Conservation (phyloP, 116 monocot genomes). For the Iris pallida region DNA sequence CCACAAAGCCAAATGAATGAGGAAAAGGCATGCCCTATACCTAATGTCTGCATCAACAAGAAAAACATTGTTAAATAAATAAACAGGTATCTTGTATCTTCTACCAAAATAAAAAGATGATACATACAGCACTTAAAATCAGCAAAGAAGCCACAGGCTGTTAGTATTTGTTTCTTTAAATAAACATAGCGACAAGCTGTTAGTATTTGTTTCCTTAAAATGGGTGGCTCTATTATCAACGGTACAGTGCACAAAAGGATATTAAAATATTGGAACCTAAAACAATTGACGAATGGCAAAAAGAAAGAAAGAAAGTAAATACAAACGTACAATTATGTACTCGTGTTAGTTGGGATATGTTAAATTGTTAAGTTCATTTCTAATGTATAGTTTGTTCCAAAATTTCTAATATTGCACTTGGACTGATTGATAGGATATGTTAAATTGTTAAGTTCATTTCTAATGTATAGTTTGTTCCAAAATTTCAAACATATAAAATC, state of each 20-base stretch:
- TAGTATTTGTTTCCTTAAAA: neutral
- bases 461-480: no score
- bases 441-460: no score
- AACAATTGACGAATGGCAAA: no score
- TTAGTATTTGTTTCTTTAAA: neutral
- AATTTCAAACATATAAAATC: no score
- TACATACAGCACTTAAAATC: neutral
- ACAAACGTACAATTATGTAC: no score
- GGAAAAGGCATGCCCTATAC: conserved; percentile 88
- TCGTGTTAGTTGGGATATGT: no score
- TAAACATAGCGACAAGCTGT: neutral
- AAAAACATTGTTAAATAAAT: conserved; percentile 3
- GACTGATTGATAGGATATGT: no score
- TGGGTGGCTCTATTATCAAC: neutral
- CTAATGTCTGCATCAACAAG: conserved; percentile 75
- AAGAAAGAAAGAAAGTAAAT: no score
- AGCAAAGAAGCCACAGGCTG: neutral
- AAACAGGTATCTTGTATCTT: neutral
- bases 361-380: no score
- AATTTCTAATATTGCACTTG: no score
- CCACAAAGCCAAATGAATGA: conserved; percentile 99
- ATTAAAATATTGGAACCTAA: no score
- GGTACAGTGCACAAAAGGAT: neutral
- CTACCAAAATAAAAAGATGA: neutral
- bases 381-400: no score